Conservation (phyloP, 768 basidiomycete genomes). For the Boletus subcaerulescens region DNA sequence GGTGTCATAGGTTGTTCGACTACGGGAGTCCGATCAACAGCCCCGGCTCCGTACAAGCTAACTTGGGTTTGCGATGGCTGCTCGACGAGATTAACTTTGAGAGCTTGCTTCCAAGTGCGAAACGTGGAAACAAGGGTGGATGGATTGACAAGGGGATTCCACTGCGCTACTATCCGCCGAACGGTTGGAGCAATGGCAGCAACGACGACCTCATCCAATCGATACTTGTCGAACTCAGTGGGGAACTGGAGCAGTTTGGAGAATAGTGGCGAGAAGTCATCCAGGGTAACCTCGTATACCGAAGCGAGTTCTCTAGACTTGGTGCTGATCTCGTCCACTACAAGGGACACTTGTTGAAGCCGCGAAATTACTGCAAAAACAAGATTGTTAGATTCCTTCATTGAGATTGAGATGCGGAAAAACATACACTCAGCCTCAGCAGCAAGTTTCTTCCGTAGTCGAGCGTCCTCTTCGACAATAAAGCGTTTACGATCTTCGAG, state of each 20-base stretch:
- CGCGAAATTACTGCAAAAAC: constrained; percentile 63
- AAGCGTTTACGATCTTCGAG: constrained; percentile 78
- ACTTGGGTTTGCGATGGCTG: constrained; percentile 45
- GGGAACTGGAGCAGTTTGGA: constrained; percentile 70
- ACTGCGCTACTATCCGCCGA: constrained; percentile 67
- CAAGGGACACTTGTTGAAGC: constrained; percentile 71
- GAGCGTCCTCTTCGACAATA: constrained; percentile 64
- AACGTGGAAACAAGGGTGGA: constrained; percentile 61
- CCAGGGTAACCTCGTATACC: constrained; percentile 68
- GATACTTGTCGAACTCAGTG: constrained; percentile 72
- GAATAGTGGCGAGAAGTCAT: constrained; percentile 70
- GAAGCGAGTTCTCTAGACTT: constrained; percentile 64
- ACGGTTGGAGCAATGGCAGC: constrained; percentile 84
- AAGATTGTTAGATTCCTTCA: constrained; percentile 4
- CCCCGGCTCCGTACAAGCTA: constrained; percentile 54
- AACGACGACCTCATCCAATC: constrained; percentile 88
- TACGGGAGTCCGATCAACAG: constrained; percentile 28
- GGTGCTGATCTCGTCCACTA: constrained; percentile 67
- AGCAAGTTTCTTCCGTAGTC: constrained; percentile 64
- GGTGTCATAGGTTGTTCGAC: constrained; percentile 80
- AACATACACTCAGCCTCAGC: constrained; percentile 75
- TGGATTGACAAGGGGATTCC: constrained; percentile 85
- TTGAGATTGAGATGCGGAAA: not conserved
- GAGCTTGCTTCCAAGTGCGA: constrained; percentile 63
- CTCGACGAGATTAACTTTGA: constrained; percentile 55